Conservation (phyloP, 768 basidiomycete genomes). For the Lyophyllum decastes region DNA sequence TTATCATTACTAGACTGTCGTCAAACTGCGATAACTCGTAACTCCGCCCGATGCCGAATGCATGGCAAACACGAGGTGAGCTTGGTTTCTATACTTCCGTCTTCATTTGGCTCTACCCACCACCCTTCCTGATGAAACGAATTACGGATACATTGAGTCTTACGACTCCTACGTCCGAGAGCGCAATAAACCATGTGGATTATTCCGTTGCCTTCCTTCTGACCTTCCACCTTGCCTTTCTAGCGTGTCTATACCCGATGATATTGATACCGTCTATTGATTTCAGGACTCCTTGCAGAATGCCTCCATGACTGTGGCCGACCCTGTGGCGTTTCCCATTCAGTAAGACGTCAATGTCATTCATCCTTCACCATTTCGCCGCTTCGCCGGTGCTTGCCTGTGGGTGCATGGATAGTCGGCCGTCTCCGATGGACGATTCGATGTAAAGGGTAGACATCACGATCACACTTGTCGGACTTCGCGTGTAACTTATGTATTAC, state of each 20-base stretch:
- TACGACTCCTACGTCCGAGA: constrained; percentile 20
- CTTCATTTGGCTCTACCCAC: not conserved
- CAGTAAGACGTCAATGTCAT: not conserved
- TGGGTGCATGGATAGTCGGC: not conserved
- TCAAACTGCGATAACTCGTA: not conserved
- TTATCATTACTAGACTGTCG: not conserved
- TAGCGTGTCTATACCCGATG: not conserved
- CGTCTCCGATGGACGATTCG: not conserved
- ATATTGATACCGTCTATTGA: not conserved
- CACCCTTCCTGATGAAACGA: constrained; percentile 11
- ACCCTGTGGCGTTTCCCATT: not conserved
- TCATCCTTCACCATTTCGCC: not conserved
- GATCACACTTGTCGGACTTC: not conserved
- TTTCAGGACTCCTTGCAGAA: not conserved
- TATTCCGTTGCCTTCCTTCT: constrained; percentile 64
- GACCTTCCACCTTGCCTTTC: constrained; percentile 22
- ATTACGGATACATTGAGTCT: constrained; percentile 22
- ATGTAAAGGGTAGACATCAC: not conserved
- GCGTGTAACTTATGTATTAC: not conserved
- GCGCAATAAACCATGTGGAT: constrained; percentile 42
- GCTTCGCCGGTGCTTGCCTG: not conserved
- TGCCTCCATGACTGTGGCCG: not conserved
- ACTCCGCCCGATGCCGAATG: not conserved
- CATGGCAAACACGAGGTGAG: not conserved
- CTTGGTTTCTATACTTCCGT: not conserved